Percentiles rank a stretch among this genome's conserved stretches.
phyloP scores from a whole-genome alignment of 129 eudicot species.

The Chrysanthemum makinoi region DNA sequence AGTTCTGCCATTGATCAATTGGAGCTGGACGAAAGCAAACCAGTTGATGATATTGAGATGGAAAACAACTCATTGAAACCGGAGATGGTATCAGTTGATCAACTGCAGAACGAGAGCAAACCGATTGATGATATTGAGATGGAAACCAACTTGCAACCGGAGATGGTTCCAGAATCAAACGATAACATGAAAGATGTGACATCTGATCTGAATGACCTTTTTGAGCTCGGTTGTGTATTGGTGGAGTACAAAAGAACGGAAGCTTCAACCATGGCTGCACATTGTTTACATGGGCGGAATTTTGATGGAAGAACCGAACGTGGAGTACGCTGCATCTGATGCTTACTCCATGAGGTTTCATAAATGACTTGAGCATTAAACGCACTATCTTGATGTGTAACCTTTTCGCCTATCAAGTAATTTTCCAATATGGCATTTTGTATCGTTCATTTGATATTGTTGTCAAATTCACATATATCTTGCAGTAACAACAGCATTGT shows the following conservation, averaged over 20 bases:
- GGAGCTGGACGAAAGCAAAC: constrained; percentile 23
- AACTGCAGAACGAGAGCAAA: constrained; percentile 4
- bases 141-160: constrained; percentile 12
- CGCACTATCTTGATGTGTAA: not conserved
- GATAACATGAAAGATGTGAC: constrained; percentile 2
- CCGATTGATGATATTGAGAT: constrained; percentile 9
- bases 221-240: constrained; percentile 73
- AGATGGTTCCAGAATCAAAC: constrained; percentile 19
- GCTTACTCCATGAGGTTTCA: constrained; percentile 49
- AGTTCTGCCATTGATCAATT: constrained; percentile 15
- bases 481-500: not conserved
- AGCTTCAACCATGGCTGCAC: constrained; percentile 87
- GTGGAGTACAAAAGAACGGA: constrained; percentile 85
- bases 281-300: constrained; percentile 81
- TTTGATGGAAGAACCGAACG: constrained; percentile 72
- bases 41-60: constrained; percentile 14
- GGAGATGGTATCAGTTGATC: constrained; percentile 5
- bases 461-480: constrained; percentile 9
- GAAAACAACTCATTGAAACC: constrained; percentile 20
- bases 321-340: constrained; percentile 55
- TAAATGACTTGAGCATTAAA: constrained; percentile 32
- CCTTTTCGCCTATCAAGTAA: not conserved
- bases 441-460: constrained; percentile 22
- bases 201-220: constrained; percentile 21
- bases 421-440: not conserved